These are phyloP conservation scores for Prototheca wickerhamii DNA, from an alignment of 163 green algal species.

Conservation along the genomic window DNA sequence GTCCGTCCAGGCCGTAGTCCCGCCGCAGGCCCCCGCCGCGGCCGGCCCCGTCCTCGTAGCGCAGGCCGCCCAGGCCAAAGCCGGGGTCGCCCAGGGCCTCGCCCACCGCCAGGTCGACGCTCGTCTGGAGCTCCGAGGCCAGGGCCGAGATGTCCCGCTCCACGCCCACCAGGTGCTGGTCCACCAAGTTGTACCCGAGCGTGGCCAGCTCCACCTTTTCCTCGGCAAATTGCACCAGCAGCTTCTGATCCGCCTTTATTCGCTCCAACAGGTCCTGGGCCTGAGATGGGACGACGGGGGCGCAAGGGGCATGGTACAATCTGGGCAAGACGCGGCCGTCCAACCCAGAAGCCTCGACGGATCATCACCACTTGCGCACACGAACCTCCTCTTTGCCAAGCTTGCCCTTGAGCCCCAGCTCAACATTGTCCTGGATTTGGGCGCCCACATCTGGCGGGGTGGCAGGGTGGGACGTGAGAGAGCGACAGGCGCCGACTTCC, in stretches of 20 bases:
- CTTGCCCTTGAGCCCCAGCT: conserved; percentile 8
- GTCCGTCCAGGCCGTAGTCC: too few species aligned
- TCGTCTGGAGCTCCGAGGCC: conserved; percentile 20
- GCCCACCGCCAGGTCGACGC: background rate
- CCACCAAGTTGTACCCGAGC: conserved; percentile 37
- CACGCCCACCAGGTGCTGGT: conserved; percentile 38
- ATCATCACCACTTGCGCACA: background rate
- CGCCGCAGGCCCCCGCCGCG: too few species aligned
- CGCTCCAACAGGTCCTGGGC: conserved; percentile 22
- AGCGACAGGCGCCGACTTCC: background rate
- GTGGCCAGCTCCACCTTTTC: conserved; percentile 44
- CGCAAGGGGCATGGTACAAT: background rate
- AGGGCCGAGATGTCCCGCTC: conserved; percentile 29
- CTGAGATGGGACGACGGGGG: conserved; percentile 1
- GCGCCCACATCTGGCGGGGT: conserved; percentile 21
- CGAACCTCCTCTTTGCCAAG: conserved; percentile 6
- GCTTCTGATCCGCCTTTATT: conserved; percentile 43
- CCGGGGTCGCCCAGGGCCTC: background rate
- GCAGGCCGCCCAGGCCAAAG: background rate
- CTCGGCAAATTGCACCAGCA: conserved; percentile 48
- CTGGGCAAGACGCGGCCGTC: background rate
- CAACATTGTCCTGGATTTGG: conserved; percentile 32
- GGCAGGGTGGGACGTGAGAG: background rate
- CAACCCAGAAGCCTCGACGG: background rate
- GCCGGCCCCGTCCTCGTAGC: conserved; percentile 12